These are phyloP conservation scores for Trametopsis cervina DNA, from an alignment of 768 basidiomycete genomes.

Conservation along the genomic window DNA sequence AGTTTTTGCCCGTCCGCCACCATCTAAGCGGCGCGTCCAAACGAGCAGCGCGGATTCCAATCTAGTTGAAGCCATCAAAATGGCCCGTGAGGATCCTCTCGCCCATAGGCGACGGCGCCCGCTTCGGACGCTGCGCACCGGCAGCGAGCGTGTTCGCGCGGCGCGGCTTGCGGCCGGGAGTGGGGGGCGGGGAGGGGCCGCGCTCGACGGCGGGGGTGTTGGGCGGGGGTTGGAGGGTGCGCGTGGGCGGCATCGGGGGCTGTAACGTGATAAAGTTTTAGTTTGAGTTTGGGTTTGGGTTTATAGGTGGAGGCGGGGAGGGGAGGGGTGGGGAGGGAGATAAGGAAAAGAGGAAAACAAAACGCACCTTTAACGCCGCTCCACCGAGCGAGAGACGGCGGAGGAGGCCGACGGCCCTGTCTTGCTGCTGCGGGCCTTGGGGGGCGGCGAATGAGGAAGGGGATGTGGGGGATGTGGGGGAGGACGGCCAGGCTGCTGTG, in stretches of 20 bases:
- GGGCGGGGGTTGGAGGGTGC: constrained; percentile 2
- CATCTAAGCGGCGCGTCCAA: no score
- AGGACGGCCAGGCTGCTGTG: constrained; percentile 32
- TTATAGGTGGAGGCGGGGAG: neutral
- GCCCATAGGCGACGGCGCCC: constrained; percentile 83
- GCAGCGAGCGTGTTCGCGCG: constrained; percentile 50
- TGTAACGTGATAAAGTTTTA: no score
- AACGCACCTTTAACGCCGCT: constrained; percentile 51
- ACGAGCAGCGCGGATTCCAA: no score
- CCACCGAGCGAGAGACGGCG: constrained; percentile 73
- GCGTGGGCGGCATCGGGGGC: constrained; percentile 2
- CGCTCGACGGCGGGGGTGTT: constrained; percentile 8
- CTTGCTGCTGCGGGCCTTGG: constrained; percentile 40
- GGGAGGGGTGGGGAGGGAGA: neutral
- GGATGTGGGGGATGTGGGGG: constrained; percentile 21
- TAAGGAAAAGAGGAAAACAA: neutral
- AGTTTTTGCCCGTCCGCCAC: no score
- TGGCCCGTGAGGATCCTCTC: constrained; percentile 88
- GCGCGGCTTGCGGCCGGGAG: constrained; percentile 34
- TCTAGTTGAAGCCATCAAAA: constrained; percentile 82
- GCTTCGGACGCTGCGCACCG: constrained; percentile 39
- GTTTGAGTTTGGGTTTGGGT: neutral
- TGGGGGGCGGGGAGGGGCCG: constrained; percentile 14
- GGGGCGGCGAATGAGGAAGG: constrained; percentile 14
- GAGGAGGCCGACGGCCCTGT: constrained; percentile 65